Evolutionary conservation across 768 basidiomycete species (phyloP).

Genomic region (Phlebiopsis gigantea): DNA sequence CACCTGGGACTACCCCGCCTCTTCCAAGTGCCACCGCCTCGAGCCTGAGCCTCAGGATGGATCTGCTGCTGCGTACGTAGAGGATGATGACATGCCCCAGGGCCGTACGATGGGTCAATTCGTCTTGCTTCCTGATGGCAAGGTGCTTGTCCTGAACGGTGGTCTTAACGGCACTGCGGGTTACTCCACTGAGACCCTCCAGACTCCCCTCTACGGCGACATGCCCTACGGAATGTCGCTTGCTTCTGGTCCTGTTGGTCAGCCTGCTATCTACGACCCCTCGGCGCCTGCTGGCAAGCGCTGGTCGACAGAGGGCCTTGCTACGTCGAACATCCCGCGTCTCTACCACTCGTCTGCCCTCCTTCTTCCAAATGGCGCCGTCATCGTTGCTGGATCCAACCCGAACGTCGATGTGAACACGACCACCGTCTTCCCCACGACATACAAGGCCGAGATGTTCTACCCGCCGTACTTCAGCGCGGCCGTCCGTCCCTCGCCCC

Average conservation of each 20-base stretch:
- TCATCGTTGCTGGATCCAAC: conserved; percentile 89
- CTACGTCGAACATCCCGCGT: conserved; percentile 61
- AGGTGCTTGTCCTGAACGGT: conserved; percentile 78
- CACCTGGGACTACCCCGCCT: conserved; percentile 68
- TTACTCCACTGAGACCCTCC: conserved; percentile 49
- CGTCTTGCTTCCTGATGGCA: conserved; percentile 75
- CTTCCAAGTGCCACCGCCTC: conserved; percentile 72
- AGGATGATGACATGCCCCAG: conserved; percentile 73
- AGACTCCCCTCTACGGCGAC: conserved; percentile 28
- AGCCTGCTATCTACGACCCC: conserved; percentile 83
- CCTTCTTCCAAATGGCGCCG: conserved; percentile 82
- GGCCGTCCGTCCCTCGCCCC: conserved; percentile 58
- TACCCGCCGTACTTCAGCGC: conserved; percentile 87
- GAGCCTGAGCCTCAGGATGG: conserved; percentile 80
- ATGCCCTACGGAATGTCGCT: conserved; percentile 74
- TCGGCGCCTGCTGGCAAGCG: conserved; percentile 62
- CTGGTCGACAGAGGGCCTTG: conserved; percentile 67
- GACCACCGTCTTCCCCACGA: conserved; percentile 62
- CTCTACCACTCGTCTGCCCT: conserved; percentile 91
- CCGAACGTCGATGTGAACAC: conserved; percentile 81
- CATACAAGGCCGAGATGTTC: conserved; percentile 82
- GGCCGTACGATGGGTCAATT: conserved; percentile 91
- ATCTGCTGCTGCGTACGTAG: conserved; percentile 49
- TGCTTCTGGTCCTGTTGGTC: conserved; percentile 72
- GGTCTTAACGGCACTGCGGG: conserved; percentile 85